A percentile compares a stretch with the other conserved stretches of the same genome.
Evolutionary conservation across 1,284 basidiomycete species (phyloP).

Genomic region (Cryptococcus wingfieldii): DNA sequence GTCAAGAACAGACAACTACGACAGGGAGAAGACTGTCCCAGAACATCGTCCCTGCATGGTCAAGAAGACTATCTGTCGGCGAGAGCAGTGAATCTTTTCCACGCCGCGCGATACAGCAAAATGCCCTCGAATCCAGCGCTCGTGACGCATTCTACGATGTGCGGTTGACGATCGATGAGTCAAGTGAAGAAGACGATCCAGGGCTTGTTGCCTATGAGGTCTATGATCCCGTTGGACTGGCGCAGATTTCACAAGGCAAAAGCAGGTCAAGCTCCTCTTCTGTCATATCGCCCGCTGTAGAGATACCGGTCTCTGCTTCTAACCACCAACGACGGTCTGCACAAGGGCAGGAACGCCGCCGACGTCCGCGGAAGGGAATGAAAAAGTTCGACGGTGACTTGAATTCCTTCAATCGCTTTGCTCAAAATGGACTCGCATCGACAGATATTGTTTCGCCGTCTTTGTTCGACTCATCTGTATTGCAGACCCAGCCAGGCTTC

Average conservation of each 20-base stretch:
- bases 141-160: constrained; percentile 19
- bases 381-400: constrained; percentile 26
- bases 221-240: background rate
- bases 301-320: constrained; percentile 7
- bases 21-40: constrained; percentile 20
- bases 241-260: background rate
- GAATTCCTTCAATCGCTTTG: constrained; percentile 31
- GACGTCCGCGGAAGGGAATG: constrained; percentile 22
- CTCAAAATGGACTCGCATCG: constrained; percentile 26
- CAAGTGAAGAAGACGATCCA: constrained; percentile 13
- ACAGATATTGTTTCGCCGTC: background rate
- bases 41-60: constrained; percentile 23
- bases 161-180: constrained; percentile 22
- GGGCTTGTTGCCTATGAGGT: background rate
- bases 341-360: constrained; percentile 13
- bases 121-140: constrained; percentile 12
- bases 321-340: too few relatives aligned
- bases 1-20: constrained; percentile 20
- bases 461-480: constrained; percentile 2
- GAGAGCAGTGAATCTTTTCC: constrained; percentile 18
- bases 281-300: background rate
- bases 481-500: background rate
- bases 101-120: constrained; percentile 8
- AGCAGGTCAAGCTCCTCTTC: background rate
- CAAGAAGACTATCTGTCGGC: constrained; percentile 20